A percentile compares a stretch with the other conserved stretches of the same genome.
These are phyloP conservation scores for Apiospora koreana DNA, from an alignment of 2,329 filamentous ascomycete species.

Conservation along the genomic window DNA sequence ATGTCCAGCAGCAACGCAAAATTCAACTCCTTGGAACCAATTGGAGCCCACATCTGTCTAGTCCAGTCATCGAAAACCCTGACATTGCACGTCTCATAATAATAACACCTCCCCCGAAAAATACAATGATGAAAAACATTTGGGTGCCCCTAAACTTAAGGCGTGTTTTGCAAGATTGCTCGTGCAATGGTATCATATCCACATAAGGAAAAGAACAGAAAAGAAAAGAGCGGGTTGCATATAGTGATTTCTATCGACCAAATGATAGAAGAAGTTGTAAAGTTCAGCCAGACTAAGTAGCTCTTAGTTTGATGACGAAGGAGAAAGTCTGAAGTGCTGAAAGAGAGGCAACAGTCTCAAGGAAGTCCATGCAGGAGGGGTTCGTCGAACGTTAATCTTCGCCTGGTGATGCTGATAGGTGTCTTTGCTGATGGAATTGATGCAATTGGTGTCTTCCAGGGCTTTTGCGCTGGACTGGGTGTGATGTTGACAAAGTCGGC, in stretches of 20 bases:
- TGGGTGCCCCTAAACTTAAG: not conserved
- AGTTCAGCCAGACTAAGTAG: not conserved
- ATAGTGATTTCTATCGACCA: not conserved
- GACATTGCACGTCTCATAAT: not conserved
- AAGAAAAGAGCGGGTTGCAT: not conserved
- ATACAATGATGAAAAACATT: not conserved
- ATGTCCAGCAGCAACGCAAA: not conserved
- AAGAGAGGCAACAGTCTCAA: not conserved
- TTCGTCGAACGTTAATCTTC: conserved; percentile 81
- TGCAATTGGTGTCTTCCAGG: conserved; percentile 79
- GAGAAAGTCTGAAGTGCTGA: not conserved
- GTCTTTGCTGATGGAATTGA: conserved; percentile 48
- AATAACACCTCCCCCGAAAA: not conserved
- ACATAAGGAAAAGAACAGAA: conserved; percentile 15
- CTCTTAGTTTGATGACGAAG: not conserved
- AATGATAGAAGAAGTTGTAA: not conserved
- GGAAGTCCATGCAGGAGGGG: conserved; percentile 40
- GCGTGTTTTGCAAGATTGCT: conserved; percentile 12
- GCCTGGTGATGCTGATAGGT: conserved; percentile 67
- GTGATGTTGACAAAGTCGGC: conserved; percentile 97
- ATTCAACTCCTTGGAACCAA: not conserved
- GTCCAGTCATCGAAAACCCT: not conserved
- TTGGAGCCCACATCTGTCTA: not conserved
- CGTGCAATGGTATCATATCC: conserved; percentile 16
- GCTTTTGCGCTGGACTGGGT: conserved; percentile 87